Evolutionary conservation across 2,329 filamentous ascomycete species (phyloP).

Genomic region (Talaromyces sp.): DNA sequence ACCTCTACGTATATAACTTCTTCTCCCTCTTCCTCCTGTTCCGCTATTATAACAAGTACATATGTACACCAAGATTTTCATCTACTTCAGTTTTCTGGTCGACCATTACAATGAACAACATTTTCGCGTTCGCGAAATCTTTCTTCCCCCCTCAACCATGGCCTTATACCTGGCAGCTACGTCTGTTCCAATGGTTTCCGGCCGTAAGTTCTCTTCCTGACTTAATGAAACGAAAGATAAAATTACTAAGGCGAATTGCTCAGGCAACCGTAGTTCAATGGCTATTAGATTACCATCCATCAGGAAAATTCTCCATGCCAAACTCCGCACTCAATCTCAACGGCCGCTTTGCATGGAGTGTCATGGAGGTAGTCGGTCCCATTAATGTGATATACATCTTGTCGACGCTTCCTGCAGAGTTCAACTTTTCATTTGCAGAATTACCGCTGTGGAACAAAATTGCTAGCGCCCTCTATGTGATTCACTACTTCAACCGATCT

Average conservation of each 20-base stretch:
- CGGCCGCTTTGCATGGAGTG: conserved; percentile 80
- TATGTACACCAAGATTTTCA: too few species aligned
- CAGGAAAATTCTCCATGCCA: conserved; percentile 81
- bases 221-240: conserved; percentile 22
- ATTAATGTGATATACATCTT: conserved; percentile 77
- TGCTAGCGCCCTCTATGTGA: conserved; percentile 53
- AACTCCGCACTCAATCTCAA: conserved; percentile 76
- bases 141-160: conserved; percentile 42
- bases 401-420: conserved; percentile 58
- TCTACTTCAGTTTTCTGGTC: background rate
- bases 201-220: conserved; percentile 34
- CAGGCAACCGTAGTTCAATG: conserved; percentile 75
- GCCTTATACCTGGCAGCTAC: conserved; percentile 37
- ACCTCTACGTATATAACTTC: background rate
- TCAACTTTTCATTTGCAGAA: conserved; percentile 23
- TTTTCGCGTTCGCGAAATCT: conserved; percentile 25
- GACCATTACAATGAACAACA: background rate
- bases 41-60: too few species aligned
- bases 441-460: conserved; percentile 38
- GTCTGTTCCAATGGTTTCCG: conserved; percentile 45
- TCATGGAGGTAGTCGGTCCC: conserved; percentile 82
- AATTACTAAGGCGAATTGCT: conserved; percentile 16
- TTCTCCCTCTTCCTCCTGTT: background rate
- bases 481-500: conserved; percentile 91
- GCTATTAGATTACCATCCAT: conserved; percentile 76